A percentile compares a stretch with the other conserved stretches of the same genome.
phyloP scores from a whole-genome alignment of 306 rosid species.

The Cyamopsis tetragonoloba region DNA sequence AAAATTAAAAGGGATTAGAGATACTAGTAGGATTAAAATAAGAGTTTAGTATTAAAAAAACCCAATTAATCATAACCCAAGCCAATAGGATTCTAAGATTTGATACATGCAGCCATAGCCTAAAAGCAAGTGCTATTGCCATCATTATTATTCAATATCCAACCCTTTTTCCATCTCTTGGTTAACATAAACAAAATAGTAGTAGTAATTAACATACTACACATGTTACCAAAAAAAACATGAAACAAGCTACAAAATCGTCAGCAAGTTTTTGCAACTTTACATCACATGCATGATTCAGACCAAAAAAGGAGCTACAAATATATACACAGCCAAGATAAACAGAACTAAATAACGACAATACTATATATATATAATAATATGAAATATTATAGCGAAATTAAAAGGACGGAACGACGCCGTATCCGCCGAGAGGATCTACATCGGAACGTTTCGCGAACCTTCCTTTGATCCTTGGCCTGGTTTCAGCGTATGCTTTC shows the following conservation, averaged over 20 bases:
- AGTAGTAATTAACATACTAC: no score
- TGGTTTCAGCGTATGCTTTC: slow-evolving; percentile 90
- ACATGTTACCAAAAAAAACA: neutral
- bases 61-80: neutral
- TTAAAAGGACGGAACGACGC: slow-evolving; percentile 77
- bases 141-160: neutral
- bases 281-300: slow-evolving; percentile 38
- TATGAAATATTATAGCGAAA: neutral
- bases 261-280: slow-evolving; percentile 26
- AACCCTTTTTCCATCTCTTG: neutral
- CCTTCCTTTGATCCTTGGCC: slow-evolving; percentile 95
- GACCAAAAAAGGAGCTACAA: neutral
- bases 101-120: slow-evolving; percentile 2
- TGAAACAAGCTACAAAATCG: slow-evolving; percentile 7
- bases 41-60: neutral
- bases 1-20: neutral
- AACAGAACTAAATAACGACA: neutral
- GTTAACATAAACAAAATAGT: neutral
- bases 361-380: neutral
- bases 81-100: slow-evolving; percentile 23
- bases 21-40: neutral
- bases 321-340: slow-evolving; percentile 13
- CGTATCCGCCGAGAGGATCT: slow-evolving; percentile 61
- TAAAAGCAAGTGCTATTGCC: neutral
- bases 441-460: slow-evolving; percentile 77